phyloP scores from a whole-genome alignment of 257 asterid species.

The Gentiana macrophylla region DNA sequence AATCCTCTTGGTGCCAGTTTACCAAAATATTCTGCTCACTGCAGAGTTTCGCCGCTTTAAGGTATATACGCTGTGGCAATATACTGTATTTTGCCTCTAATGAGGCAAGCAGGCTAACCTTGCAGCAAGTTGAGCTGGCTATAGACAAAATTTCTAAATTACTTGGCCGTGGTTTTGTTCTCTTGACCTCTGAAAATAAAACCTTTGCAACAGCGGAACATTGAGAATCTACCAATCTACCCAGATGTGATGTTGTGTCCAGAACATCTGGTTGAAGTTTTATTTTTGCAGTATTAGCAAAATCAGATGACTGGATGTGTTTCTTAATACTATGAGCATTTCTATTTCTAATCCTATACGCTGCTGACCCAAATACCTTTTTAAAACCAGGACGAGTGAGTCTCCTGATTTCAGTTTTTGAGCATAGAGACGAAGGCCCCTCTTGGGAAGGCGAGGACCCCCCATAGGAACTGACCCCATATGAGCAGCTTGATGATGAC shows the following conservation, averaged over 20 bases:
- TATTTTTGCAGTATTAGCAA: slow-evolving; percentile 28
- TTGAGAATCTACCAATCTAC: slow-evolving; percentile 71
- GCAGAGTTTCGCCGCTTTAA: slow-evolving; percentile 88
- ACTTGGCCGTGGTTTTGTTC: slow-evolving; percentile 67
- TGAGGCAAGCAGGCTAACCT: slow-evolving; percentile 50
- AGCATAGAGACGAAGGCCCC: slow-evolving; percentile 69
- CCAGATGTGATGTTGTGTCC: slow-evolving; percentile 44
- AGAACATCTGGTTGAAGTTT: slow-evolving; percentile 34
- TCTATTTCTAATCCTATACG: slow-evolving; percentile 66
- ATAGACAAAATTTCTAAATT: slow-evolving; percentile 62
- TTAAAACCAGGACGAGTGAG: slow-evolving; percentile 65
- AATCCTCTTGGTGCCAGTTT: slow-evolving; percentile 79
- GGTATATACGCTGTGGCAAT: slow-evolving; percentile 62
- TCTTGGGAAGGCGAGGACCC: slow-evolving; percentile 49
- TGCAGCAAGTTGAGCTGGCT: slow-evolving; percentile 83
- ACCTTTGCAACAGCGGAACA: slow-evolving; percentile 79
- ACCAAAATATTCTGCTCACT: slow-evolving; percentile 76
- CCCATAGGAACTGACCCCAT: slow-evolving; percentile 52
- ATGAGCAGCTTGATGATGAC: slow-evolving; percentile 99
- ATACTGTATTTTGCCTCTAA: slow-evolving; percentile 57
- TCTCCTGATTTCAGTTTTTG: slow-evolving; percentile 73
- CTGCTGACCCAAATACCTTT: slow-evolving; percentile 55
- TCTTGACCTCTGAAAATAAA: slow-evolving; percentile 61
- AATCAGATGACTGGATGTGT: slow-evolving; percentile 46
- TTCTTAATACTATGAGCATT: slow-evolving; percentile 67